Base-by-base conservation (phyloP, 2,329 filamentous ascomycete genomes). In the Colletotrichum agaves region DNA sequence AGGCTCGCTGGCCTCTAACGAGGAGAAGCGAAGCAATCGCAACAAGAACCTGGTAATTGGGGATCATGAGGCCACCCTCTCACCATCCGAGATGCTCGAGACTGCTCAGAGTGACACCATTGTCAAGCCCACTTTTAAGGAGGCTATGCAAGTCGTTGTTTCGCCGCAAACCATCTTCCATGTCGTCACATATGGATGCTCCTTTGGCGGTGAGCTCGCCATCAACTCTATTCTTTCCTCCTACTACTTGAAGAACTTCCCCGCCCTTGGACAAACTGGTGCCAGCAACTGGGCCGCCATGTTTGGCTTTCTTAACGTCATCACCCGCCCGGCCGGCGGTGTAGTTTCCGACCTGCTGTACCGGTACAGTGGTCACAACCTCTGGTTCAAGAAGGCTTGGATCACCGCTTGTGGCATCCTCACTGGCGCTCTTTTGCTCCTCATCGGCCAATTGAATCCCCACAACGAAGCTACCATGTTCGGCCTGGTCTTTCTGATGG, bases 401-500 rank as follows among this genome's bases (percentile, higher is more conserved):
- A 84, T 89, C 61, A 79, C 91, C 10, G 78, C 84, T 58, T 88
- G 88, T 72, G 92, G 91, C 3, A 78, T 89, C 1, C 73, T 87
- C 55, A 86, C 86, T 21, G 90, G 93, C 71, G 82, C 82, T 5
- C 61, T 90, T 27, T 80, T 86, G 19, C 85, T 94, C 63, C 77
- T 90, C 68, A 84, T 90, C 73, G 92, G 91, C 21, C 80, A 84
- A 2, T 83, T 88, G 74, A 81, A 96, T 76, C 85, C 92, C 0
- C 85, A 89, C 27, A 75, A 85, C 23, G 77, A 90, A 53, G 79
- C 84, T 6, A 88, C 87, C 3, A 90, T 97, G 84, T 89, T 96
- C 63, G 93, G 92, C 1, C 87, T 97, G 5, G 82, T 97, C 8
- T 90, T 90, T 1, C 86, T 93, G 10, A 86, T 94, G 81, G 93